Evolutionary conservation across 148 eudicot species (phyloP), one percentile per base, ranked within the genome.

Genomic region (Nepenthes mirabilis): DNA sequence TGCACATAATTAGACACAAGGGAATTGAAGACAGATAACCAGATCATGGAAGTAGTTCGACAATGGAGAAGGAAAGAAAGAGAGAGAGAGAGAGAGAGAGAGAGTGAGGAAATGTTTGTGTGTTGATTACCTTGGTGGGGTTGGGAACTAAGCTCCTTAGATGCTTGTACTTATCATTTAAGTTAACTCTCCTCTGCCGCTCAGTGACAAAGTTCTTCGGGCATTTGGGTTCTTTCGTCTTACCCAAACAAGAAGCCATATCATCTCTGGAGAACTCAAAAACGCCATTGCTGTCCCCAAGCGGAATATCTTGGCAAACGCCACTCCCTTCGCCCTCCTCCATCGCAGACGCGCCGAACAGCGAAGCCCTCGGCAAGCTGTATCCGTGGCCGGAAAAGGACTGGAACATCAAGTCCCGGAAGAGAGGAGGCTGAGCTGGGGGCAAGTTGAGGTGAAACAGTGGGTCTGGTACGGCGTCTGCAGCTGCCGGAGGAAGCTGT

Each of bases 191-290:
- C 58, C 96, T 80, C 60, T 86, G 85, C 63, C 73, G 77, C 53
- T 88, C 98, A 65, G 96, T 88, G 9, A 87, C 82, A 63, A 74
- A 83, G 68, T 79, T 83, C 59, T 91, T 82, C 12, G 73, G 70
- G 14, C 82, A 76, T 52, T 82, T 91, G 2, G 80, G 78, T 7
- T 75, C 75, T 14, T 79, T 70, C 1, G 59, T 69, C 52, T 74
- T 80, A 69, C 61, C 74, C 57, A 74, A 58, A 54, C 77, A 53
- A 14, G 47, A 23, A 36, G 2, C 9, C 9, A 65, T 70, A 56
- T 76, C 36, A 33, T 55, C 86, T 37, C 76, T 72, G 49, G 61
- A 51, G 48, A 83, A 83, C 72, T 80, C 82, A 67, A 82, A 80
- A 14, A 79, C 70, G 13, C 83, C 85, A 76, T 68, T 72, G 11